phyloP scores from a whole-genome alignment of 1,284 basidiomycete genomes.

The Ustilago trichophora region DNA sequence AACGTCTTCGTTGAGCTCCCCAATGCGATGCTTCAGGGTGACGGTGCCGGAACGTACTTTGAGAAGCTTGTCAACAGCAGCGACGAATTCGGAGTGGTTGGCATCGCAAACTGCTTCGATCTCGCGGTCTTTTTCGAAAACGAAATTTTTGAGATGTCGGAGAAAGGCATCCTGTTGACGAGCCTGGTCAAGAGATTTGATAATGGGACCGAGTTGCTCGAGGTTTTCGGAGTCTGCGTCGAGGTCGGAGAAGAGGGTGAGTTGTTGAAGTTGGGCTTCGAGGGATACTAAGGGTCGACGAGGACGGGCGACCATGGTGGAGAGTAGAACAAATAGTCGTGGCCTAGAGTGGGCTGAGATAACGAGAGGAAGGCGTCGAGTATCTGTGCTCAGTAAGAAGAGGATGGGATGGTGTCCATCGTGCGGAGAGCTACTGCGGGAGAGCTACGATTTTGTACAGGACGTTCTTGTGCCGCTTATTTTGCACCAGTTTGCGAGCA shows the following conservation, averaged over 20 bases:
- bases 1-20: constrained; percentile 72
- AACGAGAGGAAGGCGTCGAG: too few species aligned
- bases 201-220: constrained; percentile 66
- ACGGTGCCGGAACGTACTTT: constrained; percentile 81
- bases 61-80: constrained; percentile 92
- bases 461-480: too few species aligned
- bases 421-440: too few species aligned
- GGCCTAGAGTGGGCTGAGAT: too few species aligned
- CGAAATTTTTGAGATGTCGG: constrained; percentile 82
- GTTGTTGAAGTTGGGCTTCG: constrained; percentile 64
- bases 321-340: too few species aligned
- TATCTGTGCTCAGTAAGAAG: too few species aligned
- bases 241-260: constrained; percentile 63
- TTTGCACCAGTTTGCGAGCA: too few species aligned
- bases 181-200: constrained; percentile 78
- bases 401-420: too few species aligned
- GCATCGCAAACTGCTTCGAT: constrained; percentile 94
- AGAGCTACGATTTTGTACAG: too few species aligned
- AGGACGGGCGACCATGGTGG: constrained; percentile 37
- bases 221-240: constrained; percentile 63
- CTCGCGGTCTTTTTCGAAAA: constrained; percentile 91
- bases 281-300: constrained; percentile 59
- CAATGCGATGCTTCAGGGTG: constrained; percentile 70
- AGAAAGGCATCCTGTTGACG: constrained; percentile 91
- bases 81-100: constrained; percentile 98